Evolutionary conservation across 75 land plant species (phyloP).

Genomic region (Cunninghamia lanceolata): DNA sequence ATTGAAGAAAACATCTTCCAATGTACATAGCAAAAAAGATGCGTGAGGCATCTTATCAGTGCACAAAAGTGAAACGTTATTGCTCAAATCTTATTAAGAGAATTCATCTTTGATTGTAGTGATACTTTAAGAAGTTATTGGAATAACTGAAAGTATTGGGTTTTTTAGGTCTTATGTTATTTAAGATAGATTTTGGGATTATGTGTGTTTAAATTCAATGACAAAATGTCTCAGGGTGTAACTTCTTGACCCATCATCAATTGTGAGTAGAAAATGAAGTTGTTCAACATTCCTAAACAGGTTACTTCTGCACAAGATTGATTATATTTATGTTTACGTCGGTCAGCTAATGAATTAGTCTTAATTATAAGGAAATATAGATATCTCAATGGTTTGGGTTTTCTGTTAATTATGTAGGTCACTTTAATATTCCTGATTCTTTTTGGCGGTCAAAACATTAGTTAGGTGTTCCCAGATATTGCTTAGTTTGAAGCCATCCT

Average conservation of each 20-base stretch:
- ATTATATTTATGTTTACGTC: no score
- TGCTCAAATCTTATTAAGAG: neutral
- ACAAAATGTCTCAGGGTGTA: neutral
- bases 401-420: no score
- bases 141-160: neutral
- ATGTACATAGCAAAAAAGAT: slow-evolving; percentile 15
- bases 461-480: neutral
- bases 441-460: neutral
- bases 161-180: neutral
- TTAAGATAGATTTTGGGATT: neutral
- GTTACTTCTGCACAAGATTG: neutral
- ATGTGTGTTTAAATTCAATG: neutral
- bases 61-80: neutral
- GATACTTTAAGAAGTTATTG: neutral
- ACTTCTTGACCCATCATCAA: neutral
- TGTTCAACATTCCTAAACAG: neutral
- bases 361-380: neutral
- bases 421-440: neutral
- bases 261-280: neutral
- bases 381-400: neutral
- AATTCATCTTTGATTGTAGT: neutral
- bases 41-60: neutral
- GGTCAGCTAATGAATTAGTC: neutral
- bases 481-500: neutral
- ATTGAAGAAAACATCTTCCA: slow-evolving; percentile 18